Base-by-base conservation (phyloP, 2,329 filamentous ascomycete genomes). In the Pleochaeta shiraiana region DNA sequence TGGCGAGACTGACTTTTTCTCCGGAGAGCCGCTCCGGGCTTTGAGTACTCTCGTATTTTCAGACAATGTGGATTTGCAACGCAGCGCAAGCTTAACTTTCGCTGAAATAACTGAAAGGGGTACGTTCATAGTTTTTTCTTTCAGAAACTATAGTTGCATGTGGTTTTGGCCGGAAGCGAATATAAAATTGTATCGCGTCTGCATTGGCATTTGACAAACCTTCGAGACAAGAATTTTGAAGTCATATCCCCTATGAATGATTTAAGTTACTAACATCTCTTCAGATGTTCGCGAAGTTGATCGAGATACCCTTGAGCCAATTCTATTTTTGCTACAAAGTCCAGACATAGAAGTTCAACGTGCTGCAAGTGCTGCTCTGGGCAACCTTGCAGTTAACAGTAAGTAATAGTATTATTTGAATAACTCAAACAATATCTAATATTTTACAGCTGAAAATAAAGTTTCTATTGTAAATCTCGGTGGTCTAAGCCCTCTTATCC, bases 31-130 rank as follows among this genome's bases (percentile, higher is more conserved):
- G 57, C 83, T 98, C 65, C 87, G 88, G 76, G 92, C 93, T 57
- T 79, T 98, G 65, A 96, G 90, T 76, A 98, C 92, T 14, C 82
- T 98, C 30, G 93, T 98, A 65, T 98, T 95, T 75, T 98, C 93
- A 65, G 91, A 97, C 76, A 98, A 98, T 77, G 91, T 98, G 74
- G 93, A 98, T 74, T 81, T 98, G 64, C 93, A 98, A 77, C 83
- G 93, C 69, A 97, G 93, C 77, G 93, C 93, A 64, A 97, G 92
- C 75, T 82, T 98, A 75, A 98, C 93, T 1, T 98, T 98, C 79
- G 93, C 93, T 66, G 93, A 98, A 75, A 98, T 98, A 70, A 98
- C 93, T 45, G 93, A 98, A 77, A 79, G 92, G 89, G 92, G 93
- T 96, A 81, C 71, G 79, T 74, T 16, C 7, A 33, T 19, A 33